phyloP scores from a whole-genome alignment of 1,284 basidiomycete genomes.

The Irpex sp. region DNA sequence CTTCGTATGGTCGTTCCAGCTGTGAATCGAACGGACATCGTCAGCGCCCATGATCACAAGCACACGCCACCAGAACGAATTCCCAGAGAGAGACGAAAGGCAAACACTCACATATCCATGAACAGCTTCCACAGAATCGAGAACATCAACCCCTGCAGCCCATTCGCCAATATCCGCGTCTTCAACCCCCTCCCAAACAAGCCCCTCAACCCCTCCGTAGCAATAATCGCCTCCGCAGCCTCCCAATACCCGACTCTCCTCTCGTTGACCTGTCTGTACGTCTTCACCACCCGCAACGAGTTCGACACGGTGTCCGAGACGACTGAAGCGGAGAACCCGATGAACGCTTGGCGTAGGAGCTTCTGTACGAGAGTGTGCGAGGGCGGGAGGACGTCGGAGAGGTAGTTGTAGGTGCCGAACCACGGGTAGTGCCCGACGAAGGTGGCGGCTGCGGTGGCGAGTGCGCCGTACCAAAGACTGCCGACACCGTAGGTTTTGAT shows the following conservation, averaged over 20 bases:
- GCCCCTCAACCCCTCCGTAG: conserved; percentile 60
- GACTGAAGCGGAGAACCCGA: conserved; percentile 81
- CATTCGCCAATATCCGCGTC: conserved; percentile 82
- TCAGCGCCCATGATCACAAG: not conserved
- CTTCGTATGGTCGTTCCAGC: conserved; percentile 39
- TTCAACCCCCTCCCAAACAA: conserved; percentile 81
- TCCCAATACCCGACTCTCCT: conserved; percentile 71
- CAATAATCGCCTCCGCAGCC: conserved; percentile 65
- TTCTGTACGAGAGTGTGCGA: conserved; percentile 52
- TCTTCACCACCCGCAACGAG: conserved; percentile 88
- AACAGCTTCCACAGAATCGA: conserved; percentile 84
- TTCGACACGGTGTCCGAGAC: conserved; percentile 83
- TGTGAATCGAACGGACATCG: conserved; percentile 9
- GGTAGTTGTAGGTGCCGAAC: conserved; percentile 84
- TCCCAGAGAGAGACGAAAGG: not conserved
- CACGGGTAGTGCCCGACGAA: conserved; percentile 91
- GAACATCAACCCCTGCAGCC: conserved; percentile 84
- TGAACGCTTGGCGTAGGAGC: conserved; percentile 76
- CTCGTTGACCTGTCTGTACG: conserved; percentile 85
- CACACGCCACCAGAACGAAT: not conserved
- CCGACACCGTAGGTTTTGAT: conserved; percentile 72
- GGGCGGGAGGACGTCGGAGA: conserved; percentile 58
- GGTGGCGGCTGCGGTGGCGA: conserved; percentile 86
- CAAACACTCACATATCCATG: conserved; percentile 66
- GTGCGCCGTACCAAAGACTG: conserved; percentile 82